phyloP scores from a whole-genome alignment of 345 rosid species.

The Eucalyptus cloeziana region DNA sequence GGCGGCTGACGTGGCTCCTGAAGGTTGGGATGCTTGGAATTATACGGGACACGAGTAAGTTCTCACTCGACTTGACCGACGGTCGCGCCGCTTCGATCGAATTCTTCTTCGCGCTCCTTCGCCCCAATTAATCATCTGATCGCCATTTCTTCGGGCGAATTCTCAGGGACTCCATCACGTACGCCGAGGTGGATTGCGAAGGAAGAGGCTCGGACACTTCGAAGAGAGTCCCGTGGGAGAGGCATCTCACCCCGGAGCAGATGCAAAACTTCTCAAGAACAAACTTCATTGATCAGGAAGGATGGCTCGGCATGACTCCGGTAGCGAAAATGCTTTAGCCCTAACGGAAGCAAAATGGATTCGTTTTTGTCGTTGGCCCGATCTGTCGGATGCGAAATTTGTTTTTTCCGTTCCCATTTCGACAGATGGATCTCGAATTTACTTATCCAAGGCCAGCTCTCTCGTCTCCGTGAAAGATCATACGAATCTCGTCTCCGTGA shows the following conservation, averaged over 20 bases:
- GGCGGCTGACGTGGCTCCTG: constrained; percentile 5
- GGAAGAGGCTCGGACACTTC: constrained; percentile 7
- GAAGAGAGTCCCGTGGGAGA: constrained; percentile 10
- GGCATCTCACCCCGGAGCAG: background rate
- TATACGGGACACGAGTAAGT: constrained; percentile 30
- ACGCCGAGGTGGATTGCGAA: constrained; percentile 2
- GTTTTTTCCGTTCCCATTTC: background rate
- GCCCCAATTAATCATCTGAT: background rate
- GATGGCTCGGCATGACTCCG: constrained; percentile 1
- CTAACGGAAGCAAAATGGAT: background rate
- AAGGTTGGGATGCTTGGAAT: constrained; percentile 43
- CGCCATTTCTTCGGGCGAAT: background rate
- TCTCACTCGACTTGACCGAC: background rate
- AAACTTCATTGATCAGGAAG: constrained; percentile 10
- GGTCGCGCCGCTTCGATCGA: background rate
- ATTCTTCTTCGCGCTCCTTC: background rate
- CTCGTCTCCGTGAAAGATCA: background rate
- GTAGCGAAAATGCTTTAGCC: background rate
- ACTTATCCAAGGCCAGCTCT: background rate
- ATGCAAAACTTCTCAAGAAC: background rate
- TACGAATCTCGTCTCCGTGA: background rate
- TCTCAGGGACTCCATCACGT: background rate
- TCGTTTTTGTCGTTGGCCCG: background rate
- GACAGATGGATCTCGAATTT: background rate
- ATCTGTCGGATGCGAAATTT: no score